These are phyloP conservation scores for Cicer cuneatum DNA, from an alignment of 306 rosid species.

Conservation along the genomic window DNA sequence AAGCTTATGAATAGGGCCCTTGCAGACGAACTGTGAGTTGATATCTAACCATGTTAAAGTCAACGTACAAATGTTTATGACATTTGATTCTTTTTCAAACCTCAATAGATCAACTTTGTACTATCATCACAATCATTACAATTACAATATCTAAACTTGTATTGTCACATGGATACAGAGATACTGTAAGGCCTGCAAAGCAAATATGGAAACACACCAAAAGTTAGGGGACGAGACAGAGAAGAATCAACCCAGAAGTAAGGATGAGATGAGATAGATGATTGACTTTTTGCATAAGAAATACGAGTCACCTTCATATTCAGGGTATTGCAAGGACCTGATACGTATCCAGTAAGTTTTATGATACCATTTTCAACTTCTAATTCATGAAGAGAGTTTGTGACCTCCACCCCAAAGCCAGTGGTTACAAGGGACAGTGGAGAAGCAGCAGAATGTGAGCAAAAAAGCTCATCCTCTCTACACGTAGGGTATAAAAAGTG, in stretches of 20 bases:
- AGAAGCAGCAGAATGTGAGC: conserved; percentile 73
- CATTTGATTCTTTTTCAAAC: conserved; percentile 43
- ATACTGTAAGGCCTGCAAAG: conserved; percentile 87
- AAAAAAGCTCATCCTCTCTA: conserved; percentile 80
- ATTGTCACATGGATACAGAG: conserved; percentile 80
- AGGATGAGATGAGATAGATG: conserved; percentile 37
- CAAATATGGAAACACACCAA: conserved; percentile 36
- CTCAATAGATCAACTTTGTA: conserved; percentile 43
- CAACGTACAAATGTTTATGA: conserved; percentile 37
- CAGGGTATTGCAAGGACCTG: conserved; percentile 63
- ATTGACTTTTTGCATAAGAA: conserved; percentile 38
- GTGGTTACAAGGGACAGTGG: conserved; percentile 66
- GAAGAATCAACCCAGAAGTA: conserved; percentile 23
- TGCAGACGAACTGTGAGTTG: conserved; percentile 80
- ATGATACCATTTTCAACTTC: conserved; percentile 58
- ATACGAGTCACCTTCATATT: conserved; percentile 63
- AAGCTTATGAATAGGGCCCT: conserved; percentile 90
- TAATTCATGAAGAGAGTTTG: conserved; percentile 62
- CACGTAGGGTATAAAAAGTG: conserved; percentile 40
- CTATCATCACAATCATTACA: conserved; percentile 40
- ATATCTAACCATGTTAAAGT: conserved; percentile 84
- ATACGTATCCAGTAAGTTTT: conserved; percentile 81
- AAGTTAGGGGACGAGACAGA: conserved; percentile 37
- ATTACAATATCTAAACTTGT: conserved; percentile 47
- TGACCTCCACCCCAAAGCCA: conserved; percentile 73